Percentiles rank a stretch among this genome's conserved stretches.
Conservation (phyloP, 75 land plant species). For the Cunninghamia lanceolata region DNA sequence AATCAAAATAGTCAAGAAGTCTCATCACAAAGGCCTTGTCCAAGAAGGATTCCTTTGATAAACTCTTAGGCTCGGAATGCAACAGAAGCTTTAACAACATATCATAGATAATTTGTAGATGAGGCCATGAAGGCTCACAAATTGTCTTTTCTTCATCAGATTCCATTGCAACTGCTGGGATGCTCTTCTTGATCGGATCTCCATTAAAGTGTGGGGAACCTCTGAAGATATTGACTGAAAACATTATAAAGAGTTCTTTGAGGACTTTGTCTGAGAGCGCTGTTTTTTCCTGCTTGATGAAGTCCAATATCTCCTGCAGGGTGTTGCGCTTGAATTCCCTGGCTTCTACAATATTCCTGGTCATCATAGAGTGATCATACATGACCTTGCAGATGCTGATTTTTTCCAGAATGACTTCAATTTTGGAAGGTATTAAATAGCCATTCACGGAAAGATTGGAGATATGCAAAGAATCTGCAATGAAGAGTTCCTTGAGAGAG, state of each 20-base stretch:
- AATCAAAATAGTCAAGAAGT: conserved; percentile 43
- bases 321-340: neutral
- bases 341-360: neutral
- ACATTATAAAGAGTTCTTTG: neutral
- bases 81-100: conserved; percentile 26
- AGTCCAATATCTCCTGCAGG: neutral
- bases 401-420: neutral
- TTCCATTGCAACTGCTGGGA: conserved; percentile 19
- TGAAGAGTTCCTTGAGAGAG: neutral
- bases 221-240: neutral
- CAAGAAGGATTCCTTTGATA: conserved; percentile 15
- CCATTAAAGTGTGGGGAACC: neutral
- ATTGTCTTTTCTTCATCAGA: conserved; percentile 25
- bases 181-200: neutral
- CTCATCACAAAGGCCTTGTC: conserved; percentile 37
- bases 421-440: neutral
- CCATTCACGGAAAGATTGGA: neutral
- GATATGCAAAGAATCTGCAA: neutral
- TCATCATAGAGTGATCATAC: neutral
- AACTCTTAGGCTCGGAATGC: conserved; percentile 36
- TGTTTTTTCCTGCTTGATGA: conserved; percentile 1
- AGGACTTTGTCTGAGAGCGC: neutral
- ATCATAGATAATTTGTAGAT: conserved; percentile 59
- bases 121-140: conserved; percentile 44
- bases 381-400: neutral